Evolutionary conservation across 148 eudicot species (phyloP).

Genomic region (Chenopodium berlandieri): DNA sequence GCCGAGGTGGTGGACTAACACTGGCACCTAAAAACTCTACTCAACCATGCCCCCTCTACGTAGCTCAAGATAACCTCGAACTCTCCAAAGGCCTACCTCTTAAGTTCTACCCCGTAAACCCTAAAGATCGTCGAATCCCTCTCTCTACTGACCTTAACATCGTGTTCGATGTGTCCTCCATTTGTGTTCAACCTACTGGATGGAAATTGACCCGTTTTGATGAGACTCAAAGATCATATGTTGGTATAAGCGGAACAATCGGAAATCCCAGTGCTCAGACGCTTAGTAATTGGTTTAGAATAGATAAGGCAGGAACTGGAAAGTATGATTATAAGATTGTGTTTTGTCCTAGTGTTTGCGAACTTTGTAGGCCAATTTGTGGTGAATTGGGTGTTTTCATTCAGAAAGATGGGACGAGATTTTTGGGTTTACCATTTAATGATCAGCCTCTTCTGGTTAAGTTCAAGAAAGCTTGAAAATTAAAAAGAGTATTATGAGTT

Average conservation of each 20-base stretch:
- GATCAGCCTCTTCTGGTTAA: constrained; percentile 38
- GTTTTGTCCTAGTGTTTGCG: constrained; percentile 55
- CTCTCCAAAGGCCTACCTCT: constrained; percentile 39
- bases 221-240: constrained; percentile 30
- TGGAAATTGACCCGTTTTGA: constrained; percentile 29
- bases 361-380: constrained; percentile 42
- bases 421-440: constrained; percentile 31
- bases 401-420: constrained; percentile 35
- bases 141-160: constrained; percentile 41
- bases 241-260: constrained; percentile 37
- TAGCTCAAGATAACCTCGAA: constrained; percentile 36
- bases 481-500: too few relatives aligned
- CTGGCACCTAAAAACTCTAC: constrained; percentile 31
- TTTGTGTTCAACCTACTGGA: constrained; percentile 36
- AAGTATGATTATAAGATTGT: constrained; percentile 41
- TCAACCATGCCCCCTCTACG: constrained; percentile 40
- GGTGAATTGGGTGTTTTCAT: constrained; percentile 40
- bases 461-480: constrained; percentile 41
- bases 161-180: constrained; percentile 35
- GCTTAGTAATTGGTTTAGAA: constrained; percentile 46
- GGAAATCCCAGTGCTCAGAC: constrained; percentile 45
- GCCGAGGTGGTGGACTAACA: constrained; percentile 44
- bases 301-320: constrained; percentile 32
- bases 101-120: constrained; percentile 34
- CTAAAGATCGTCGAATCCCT: constrained; percentile 8